Percentiles rank a stretch among this genome's conserved stretches.
Conservation (phyloP, 176 grass and related monocot genomes). For the Carex parvula region DNA sequence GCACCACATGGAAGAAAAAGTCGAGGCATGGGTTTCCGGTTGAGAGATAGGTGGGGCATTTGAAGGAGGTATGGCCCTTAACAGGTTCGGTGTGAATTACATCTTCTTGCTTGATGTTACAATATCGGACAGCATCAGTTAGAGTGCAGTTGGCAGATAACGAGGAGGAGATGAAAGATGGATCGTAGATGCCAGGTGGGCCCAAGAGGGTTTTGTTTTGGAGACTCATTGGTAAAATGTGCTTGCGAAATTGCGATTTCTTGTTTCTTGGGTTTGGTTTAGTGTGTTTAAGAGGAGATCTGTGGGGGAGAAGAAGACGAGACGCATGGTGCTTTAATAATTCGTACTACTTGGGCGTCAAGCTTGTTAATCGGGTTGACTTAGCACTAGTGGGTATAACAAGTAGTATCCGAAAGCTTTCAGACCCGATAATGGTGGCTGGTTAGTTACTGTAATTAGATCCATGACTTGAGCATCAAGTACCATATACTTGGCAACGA, state of each 20-base stretch:
- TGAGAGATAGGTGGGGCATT: conserved; percentile 38
- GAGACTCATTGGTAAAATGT: not conserved
- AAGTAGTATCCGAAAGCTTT: not conserved
- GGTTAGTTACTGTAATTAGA: not conserved
- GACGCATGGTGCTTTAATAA: conserved; percentile 6
- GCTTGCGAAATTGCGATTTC: not conserved
- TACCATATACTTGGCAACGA: not conserved
- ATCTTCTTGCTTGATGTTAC: not conserved
- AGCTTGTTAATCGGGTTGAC: not conserved
- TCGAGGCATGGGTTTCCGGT: conserved; percentile 62
- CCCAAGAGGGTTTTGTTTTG: conserved; percentile 20
- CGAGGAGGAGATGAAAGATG: not conserved
- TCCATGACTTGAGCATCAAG: conserved; percentile 1
- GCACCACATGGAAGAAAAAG: conserved; percentile 70
- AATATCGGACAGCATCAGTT: too few species aligned
- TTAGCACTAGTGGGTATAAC: not conserved
- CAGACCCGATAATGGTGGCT: not conserved
- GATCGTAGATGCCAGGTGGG: conserved; percentile 8
- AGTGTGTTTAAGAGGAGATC: not conserved
- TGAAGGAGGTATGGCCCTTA: conserved; percentile 31
- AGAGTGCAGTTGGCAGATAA: conserved; percentile 3
- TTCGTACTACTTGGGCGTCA: conserved; percentile 1
- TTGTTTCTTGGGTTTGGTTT: conserved; percentile 2
- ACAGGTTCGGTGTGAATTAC: conserved; percentile 1
- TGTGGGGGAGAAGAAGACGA: not conserved